Conservation (phyloP, 768 basidiomycete species). For the Nidularia pulvinata region DNA sequence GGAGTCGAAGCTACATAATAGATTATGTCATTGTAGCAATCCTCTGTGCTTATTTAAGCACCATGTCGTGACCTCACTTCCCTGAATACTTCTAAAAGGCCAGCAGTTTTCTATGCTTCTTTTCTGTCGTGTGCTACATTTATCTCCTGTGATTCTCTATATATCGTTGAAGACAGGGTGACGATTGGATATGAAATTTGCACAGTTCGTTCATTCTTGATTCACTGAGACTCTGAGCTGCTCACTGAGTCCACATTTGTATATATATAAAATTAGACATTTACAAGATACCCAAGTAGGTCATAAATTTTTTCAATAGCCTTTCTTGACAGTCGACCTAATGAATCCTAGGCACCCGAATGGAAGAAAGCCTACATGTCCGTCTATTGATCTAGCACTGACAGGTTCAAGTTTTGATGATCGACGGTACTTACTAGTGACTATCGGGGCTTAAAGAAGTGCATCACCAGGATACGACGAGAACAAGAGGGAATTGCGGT, state of each 20-base stretch:
- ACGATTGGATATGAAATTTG: constrained; percentile 51
- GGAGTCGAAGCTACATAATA: no score
- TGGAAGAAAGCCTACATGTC: constrained; percentile 74
- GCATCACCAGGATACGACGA: constrained; percentile 54
- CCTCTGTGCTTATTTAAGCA: no score
- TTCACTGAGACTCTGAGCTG: background rate
- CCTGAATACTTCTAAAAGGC: no score
- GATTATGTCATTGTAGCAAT: no score
- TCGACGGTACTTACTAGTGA: constrained; percentile 39
- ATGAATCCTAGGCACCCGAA: constrained; percentile 57
- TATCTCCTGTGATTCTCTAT: no score
- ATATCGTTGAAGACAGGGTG: no score
- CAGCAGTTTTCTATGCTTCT: no score
- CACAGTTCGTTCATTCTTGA: constrained; percentile 34
- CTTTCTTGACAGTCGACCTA: no score
- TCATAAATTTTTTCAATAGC: background rate
- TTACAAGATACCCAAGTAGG: constrained; percentile 68
- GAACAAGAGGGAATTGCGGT: constrained; percentile 23
- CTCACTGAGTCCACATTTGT: background rate
- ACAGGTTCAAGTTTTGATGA: no score
- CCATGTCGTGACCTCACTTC: no score
- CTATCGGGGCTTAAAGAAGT: constrained; percentile 71
- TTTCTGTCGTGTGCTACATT: no score
- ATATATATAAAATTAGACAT: constrained; percentile 38
- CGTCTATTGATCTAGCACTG: background rate